A percentile compares a stretch with the other conserved stretches of the same genome.
Evolutionary conservation across 768 basidiomycete species (phyloP).

Genomic region (Lentinula sp.): DNA sequence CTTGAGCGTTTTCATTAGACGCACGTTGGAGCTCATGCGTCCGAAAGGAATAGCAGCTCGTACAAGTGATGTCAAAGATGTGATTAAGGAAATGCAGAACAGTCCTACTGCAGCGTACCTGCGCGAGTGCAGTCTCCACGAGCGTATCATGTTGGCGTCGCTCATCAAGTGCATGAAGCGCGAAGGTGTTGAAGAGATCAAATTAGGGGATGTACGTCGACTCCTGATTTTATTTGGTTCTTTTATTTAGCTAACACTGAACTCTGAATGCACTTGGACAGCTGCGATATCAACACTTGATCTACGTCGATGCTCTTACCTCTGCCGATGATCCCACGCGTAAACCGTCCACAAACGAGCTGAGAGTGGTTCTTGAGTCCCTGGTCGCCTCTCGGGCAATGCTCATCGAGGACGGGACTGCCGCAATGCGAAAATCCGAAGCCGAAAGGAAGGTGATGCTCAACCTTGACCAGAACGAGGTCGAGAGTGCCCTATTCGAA

Average conservation of each 20-base stretch:
- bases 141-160: slow-evolving; percentile 82
- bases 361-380: slow-evolving; percentile 66
- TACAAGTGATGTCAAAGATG: slow-evolving; percentile 68
- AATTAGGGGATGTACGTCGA: slow-evolving; percentile 75
- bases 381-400: slow-evolving; percentile 74
- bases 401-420: slow-evolving; percentile 59
- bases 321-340: slow-evolving; percentile 51
- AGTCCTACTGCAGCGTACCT: slow-evolving; percentile 85
- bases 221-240: too few relatives aligned
- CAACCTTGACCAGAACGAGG: slow-evolving; percentile 80
- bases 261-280: slow-evolving; percentile 19
- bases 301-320: slow-evolving; percentile 60
- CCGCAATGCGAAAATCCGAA: slow-evolving; percentile 46
- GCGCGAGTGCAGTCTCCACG: slow-evolving; percentile 79
- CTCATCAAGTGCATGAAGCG: slow-evolving; percentile 76
- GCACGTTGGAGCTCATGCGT: slow-evolving; percentile 78
- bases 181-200: slow-evolving; percentile 83
- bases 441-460: slow-evolving; percentile 69
- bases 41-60: slow-evolving; percentile 45
- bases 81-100: slow-evolving; percentile 83
- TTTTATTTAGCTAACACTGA: too few relatives aligned
- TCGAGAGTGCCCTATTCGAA: slow-evolving; percentile 80
- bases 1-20: slow-evolving; percentile 31
- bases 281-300: slow-evolving; percentile 73
- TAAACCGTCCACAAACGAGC: slow-evolving; percentile 56